Conservation (phyloP, 2,329 filamentous ascomycete species). For the Beauveria australis region DNA sequence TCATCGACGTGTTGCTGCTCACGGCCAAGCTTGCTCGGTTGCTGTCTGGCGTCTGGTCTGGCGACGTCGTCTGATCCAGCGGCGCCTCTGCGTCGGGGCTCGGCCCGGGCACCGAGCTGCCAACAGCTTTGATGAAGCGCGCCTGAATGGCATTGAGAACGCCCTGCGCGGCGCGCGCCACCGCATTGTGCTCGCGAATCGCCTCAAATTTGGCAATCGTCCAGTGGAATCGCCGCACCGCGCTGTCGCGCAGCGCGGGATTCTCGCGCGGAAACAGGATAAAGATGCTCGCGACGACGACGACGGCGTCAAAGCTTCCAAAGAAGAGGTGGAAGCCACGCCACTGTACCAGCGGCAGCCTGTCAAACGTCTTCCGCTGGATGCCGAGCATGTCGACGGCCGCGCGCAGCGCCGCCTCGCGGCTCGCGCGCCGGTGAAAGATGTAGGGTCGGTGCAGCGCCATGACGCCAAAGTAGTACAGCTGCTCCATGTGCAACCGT, state of each 20-base stretch:
- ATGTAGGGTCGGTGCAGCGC: constrained; percentile 55
- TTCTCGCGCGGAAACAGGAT: constrained; percentile 53
- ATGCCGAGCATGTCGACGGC: constrained; percentile 47
- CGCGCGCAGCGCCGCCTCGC: constrained; percentile 47
- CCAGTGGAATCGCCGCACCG: constrained; percentile 51
- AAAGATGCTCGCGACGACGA: constrained; percentile 52
- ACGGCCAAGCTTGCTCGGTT: neutral
- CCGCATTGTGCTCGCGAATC: constrained; percentile 44
- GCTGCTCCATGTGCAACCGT: constrained; percentile 39
- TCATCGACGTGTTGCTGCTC: neutral
- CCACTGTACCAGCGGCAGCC: constrained; percentile 42
- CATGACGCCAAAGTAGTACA: constrained; percentile 46
- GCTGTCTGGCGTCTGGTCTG: neutral
- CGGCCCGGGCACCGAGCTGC: constrained; percentile 14
- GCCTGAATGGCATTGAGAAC: constrained; percentile 48
- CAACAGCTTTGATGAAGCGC: constrained; percentile 43
- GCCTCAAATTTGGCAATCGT: constrained; percentile 49
- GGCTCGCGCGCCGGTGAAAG: constrained; percentile 45
- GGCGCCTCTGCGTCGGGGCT: neutral
- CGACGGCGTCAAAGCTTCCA: constrained; percentile 55
- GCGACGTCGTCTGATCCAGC: neutral
- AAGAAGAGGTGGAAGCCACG: constrained; percentile 49
- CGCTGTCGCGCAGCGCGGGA: constrained; percentile 35
- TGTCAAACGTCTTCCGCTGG: constrained; percentile 42
- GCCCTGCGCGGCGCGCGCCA: constrained; percentile 45